Evolutionary conservation across 305 asterid species (phyloP).

Genomic region (Rubia tinctorum): DNA sequence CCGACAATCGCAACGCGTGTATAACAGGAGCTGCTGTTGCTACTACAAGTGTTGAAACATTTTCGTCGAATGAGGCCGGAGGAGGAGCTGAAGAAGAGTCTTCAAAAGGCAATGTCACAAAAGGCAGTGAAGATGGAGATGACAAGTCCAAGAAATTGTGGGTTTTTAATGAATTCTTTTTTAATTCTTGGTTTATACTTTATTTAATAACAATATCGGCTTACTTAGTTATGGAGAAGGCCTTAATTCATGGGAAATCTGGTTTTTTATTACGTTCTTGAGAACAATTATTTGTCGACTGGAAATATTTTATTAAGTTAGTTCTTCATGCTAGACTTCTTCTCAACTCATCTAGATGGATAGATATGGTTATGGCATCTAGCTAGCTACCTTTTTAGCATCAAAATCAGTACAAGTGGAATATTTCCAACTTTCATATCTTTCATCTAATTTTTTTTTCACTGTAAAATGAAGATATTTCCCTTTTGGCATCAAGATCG

Average conservation of each 20-base stretch:
- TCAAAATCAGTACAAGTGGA: conserved; percentile 9
- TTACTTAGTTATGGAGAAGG: background rate
- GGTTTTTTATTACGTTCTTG: background rate
- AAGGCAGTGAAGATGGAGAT: conserved; percentile 43
- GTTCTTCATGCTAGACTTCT: conserved; percentile 13
- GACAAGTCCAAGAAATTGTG: conserved; percentile 62
- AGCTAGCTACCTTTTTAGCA: conserved; percentile 11
- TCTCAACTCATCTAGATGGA: conserved; percentile 6
- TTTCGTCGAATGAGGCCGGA: conserved; percentile 55
- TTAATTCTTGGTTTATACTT: background rate
- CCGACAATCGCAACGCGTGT: conserved; percentile 23
- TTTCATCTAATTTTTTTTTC: background rate
- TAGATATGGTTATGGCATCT: conserved; percentile 7
- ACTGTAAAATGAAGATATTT: background rate
- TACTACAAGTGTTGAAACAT: conserved; percentile 25
- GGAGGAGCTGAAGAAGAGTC: conserved; percentile 65
- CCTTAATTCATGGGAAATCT: conserved; percentile 18
- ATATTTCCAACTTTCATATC: background rate
- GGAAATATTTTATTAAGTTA: conserved; percentile 1
- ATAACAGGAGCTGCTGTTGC: conserved; percentile 17
- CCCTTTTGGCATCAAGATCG: background rate
- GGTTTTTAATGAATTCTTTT: conserved; percentile 19
- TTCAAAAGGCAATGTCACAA: conserved; percentile 39
- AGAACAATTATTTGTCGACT: background rate
- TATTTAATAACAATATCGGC: background rate